These are phyloP conservation scores for Wickerhamomyces rabaulensis DNA, from an alignment of 805 yeast genomes.

Conservation along the genomic window DNA sequence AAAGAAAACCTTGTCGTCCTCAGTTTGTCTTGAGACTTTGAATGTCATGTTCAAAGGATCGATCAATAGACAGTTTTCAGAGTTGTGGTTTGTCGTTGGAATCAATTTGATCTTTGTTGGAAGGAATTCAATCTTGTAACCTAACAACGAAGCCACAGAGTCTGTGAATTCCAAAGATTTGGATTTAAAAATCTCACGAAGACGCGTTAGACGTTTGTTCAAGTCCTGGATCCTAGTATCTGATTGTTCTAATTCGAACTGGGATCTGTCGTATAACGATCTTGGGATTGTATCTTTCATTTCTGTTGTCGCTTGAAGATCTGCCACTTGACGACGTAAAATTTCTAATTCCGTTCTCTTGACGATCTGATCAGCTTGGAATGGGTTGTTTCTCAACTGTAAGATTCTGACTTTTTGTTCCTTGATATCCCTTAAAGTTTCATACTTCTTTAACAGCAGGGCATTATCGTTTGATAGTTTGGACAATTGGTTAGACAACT, in stretches of 20 bases:
- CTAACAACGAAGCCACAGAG: constrained; percentile 61
- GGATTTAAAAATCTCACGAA: constrained; percentile 51
- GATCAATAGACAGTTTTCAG: constrained; percentile 44
- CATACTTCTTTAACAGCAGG: constrained; percentile 32
- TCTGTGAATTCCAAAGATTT: constrained; percentile 71
- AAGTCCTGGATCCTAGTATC: constrained; percentile 43
- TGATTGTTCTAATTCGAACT: constrained; percentile 43
- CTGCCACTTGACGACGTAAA: constrained; percentile 54
- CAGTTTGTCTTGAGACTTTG: constrained; percentile 41
- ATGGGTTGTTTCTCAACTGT: constrained; percentile 64
- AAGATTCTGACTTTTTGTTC: constrained; percentile 44
- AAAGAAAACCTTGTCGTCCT: constrained; percentile 23
- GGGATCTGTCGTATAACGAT: constrained; percentile 58
- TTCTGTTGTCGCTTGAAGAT: constrained; percentile 27
- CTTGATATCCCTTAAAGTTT: constrained; percentile 28
- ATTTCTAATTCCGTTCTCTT: constrained; percentile 46
- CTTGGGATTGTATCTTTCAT: constrained; percentile 43
- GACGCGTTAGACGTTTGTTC: constrained; percentile 46
- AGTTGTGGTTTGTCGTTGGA: constrained; percentile 37
- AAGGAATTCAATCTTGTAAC: constrained; percentile 67
- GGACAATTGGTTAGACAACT: constrained; percentile 31
- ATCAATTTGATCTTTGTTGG: constrained; percentile 51
- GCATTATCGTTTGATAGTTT: constrained; percentile 32
- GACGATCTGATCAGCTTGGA: constrained; percentile 53
- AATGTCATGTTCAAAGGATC: constrained; percentile 52